Conservation (phyloP, 352 stramenopile species). For the Phytopythium delawarense region DNA sequence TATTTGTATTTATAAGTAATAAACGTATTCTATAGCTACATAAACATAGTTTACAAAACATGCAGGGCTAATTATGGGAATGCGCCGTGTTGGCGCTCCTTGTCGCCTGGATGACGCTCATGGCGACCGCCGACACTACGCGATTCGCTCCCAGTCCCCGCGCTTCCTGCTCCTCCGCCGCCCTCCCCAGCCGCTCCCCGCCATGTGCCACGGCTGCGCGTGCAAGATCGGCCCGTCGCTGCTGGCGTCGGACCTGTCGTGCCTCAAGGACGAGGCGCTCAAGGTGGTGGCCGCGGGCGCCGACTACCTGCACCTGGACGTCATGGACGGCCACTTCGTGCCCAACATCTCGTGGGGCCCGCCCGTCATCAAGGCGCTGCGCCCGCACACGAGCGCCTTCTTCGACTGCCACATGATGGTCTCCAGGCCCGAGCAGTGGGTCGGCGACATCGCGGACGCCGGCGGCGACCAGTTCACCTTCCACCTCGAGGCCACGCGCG, state of each 20-base stretch:
- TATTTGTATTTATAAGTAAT: not conserved
- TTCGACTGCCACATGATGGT: slow-evolving; percentile 99
- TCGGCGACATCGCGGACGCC: slow-evolving; percentile 93
- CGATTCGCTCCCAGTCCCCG: not conserved
- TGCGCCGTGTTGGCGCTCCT: not conserved
- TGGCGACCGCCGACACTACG: not conserved
- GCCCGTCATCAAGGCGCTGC: slow-evolving; percentile 93
- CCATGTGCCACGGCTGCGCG: slow-evolving; percentile 76
- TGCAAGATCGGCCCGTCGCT: slow-evolving; percentile 93
- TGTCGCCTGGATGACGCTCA: not conserved
- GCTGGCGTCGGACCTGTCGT: slow-evolving; percentile 93
- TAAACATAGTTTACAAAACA: not conserved
- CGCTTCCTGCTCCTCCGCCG: not conserved
- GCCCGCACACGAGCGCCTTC: slow-evolving; percentile 84
- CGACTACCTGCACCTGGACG: slow-evolving; percentile 97
- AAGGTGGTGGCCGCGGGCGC: slow-evolving; percentile 89
- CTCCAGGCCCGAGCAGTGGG: slow-evolving; percentile 93
- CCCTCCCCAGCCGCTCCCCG: not conserved
- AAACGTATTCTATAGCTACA: not conserved
- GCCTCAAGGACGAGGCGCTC: slow-evolving; percentile 88
- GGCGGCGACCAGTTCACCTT: slow-evolving; percentile 96
- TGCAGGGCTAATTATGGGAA: not conserved
- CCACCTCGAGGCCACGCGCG: slow-evolving; percentile 88
- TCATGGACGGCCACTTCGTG: slow-evolving; percentile 99
- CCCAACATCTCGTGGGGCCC: slow-evolving; percentile 96